Conservation (phyloP, 345 rosid genomes). For the Corchorus capsularis region DNA sequence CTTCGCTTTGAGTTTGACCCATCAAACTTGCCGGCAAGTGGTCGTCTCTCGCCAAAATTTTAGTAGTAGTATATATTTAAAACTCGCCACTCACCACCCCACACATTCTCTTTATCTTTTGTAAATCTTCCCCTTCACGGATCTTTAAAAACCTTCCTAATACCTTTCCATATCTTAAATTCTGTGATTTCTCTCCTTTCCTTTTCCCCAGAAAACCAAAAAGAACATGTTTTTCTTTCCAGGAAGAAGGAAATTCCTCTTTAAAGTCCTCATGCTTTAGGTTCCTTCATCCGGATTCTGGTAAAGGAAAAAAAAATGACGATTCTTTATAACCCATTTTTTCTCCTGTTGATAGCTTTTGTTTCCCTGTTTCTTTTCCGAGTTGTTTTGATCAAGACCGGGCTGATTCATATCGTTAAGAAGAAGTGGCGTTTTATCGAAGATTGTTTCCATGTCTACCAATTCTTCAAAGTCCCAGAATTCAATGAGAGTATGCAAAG, state of each 20-base stretch:
- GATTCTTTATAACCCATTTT: constrained; percentile 32
- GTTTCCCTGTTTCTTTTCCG: constrained; percentile 33
- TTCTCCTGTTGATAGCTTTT: constrained; percentile 17
- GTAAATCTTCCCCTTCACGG: not conserved
- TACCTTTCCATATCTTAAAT: not conserved
- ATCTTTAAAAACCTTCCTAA: not conserved
- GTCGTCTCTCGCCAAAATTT: constrained; percentile 6
- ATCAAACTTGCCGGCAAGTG: constrained; percentile 14
- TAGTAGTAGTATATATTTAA: not conserved
- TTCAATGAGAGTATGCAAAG: constrained; percentile 61
- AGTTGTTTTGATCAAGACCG: constrained; percentile 55
- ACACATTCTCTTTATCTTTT: not conserved
- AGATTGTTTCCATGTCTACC: constrained; percentile 64
- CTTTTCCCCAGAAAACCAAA: not conserved
- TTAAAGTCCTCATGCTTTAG: not conserved
- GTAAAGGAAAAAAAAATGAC: constrained; percentile 30
- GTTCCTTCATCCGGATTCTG: not conserved
- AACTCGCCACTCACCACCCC: not conserved
- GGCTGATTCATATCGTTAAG: constrained; percentile 51
- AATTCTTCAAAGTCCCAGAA: constrained; percentile 71
- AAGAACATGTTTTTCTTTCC: constrained; percentile 10
- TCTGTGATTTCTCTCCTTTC: constrained; percentile 10
- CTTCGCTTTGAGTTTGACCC: constrained; percentile 14
- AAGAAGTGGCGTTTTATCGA: constrained; percentile 49
- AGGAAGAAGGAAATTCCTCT: not conserved